These are phyloP conservation scores for Xylariaceae sp. DNA, from an alignment of 2,329 filamentous ascomycete genomes.

Conservation along the genomic window DNA sequence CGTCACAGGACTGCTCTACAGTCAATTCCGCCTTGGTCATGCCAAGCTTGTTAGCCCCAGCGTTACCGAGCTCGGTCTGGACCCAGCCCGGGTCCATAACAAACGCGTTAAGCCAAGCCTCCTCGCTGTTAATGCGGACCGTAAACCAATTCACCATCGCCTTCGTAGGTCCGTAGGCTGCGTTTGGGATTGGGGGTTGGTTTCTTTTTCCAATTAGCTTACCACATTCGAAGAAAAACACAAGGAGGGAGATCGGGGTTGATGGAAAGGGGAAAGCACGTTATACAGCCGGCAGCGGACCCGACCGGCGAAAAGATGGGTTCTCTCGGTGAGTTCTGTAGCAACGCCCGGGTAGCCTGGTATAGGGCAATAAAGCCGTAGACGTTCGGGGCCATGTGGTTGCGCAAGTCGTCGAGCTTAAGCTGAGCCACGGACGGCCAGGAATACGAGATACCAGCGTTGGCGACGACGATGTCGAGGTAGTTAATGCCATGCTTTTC, in stretches of 20 bases:
- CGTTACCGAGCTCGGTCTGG: conserved; percentile 49
- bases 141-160: conserved; percentile 42
- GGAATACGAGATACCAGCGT: conserved; percentile 47
- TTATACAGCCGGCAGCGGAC: conserved; percentile 29
- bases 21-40: conserved; percentile 41
- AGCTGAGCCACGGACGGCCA: conserved; percentile 41
- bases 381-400: conserved; percentile 50
- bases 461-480: conserved; percentile 54
- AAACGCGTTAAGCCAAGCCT: conserved; percentile 40
- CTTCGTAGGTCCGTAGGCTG: conserved; percentile 53
- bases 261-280: no score
- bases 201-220: conserved; percentile 11
- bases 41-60: conserved; percentile 40
- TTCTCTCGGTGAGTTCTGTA: conserved; percentile 38
- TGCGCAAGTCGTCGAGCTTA: conserved; percentile 43
- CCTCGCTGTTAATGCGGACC: conserved; percentile 39
- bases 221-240: neutral
- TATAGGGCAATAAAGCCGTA: conserved; percentile 48
- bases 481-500: conserved; percentile 39
- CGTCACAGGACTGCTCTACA: conserved; percentile 43
- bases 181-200: conserved; percentile 36
- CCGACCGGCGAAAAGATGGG: conserved; percentile 47
- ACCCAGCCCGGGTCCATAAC: conserved; percentile 45
- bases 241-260: neutral
- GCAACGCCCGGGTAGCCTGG: conserved; percentile 48